A percentile compares a stretch with the other conserved stretches of the same genome.
Conservation (phyloP, 2,329 filamentous ascomycete species). For the Colletotrichum horii region DNA sequence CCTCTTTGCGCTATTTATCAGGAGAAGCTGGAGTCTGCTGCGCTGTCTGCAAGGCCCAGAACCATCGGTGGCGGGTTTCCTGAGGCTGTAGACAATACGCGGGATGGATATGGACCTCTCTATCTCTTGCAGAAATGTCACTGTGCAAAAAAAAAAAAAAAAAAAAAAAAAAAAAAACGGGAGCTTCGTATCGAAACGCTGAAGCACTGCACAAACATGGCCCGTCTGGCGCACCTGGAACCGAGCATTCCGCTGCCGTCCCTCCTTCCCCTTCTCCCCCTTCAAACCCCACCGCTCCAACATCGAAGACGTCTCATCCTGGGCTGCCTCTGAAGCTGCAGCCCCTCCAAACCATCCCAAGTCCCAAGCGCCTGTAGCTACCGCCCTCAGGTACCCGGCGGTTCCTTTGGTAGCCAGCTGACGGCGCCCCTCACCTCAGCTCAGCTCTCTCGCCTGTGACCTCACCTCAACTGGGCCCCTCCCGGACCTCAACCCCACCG, state of each 20-base stretch:
- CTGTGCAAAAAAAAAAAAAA: neutral
- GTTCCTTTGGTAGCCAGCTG: neutral
- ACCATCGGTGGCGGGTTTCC: neutral
- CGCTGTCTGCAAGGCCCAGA: neutral
- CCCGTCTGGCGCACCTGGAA: neutral
- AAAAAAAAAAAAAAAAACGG: too few species aligned
- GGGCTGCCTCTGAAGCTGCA: constrained; percentile 1
- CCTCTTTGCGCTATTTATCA: neutral
- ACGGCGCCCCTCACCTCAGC: neutral
- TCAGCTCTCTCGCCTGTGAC: neutral
- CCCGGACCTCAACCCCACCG: constrained; percentile 3
- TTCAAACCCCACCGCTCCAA: constrained; percentile 8
- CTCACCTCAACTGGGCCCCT: neutral
- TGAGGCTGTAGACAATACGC: neutral
- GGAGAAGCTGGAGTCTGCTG: neutral
- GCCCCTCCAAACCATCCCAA: neutral
- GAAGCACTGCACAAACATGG: neutral
- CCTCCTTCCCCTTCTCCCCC: neutral
- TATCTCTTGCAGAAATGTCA: neutral
- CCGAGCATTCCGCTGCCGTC: neutral
- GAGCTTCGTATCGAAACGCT: neutral
- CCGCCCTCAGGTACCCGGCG: neutral
- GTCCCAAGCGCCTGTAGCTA: neutral
- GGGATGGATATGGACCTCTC: neutral
- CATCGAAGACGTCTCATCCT: constrained; percentile 16